Conservation (phyloP, 2,329 filamentous ascomycete genomes). For the Zelopaecilomyces penicillatus region DNA sequence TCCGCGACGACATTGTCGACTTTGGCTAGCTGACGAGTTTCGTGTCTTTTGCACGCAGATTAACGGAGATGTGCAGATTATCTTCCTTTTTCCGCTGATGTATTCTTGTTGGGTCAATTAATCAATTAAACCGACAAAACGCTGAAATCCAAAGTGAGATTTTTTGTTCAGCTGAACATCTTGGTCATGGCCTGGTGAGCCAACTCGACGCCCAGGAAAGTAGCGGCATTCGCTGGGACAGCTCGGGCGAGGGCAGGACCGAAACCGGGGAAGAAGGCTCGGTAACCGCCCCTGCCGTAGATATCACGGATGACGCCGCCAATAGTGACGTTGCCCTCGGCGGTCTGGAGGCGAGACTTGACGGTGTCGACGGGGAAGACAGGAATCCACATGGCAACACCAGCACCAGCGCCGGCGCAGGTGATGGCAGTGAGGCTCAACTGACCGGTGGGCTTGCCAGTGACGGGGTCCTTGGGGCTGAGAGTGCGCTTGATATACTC, state of each 20-base stretch:
- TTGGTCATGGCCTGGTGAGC: constrained; percentile 77
- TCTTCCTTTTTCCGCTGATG: too few species aligned
- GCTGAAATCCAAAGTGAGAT: too few species aligned
- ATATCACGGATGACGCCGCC: constrained; percentile 70
- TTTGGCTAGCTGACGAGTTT: too few species aligned
- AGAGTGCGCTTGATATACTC: constrained; percentile 86
- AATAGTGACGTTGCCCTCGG: constrained; percentile 75
- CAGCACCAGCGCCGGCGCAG: constrained; percentile 78
- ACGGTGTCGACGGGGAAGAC: constrained; percentile 97
- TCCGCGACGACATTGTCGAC: too few species aligned
- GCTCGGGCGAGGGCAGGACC: constrained; percentile 87
- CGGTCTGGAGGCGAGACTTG: constrained; percentile 88
- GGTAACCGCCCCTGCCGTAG: constrained; percentile 74
- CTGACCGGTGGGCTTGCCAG: constrained; percentile 65
- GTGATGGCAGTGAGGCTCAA: constrained; percentile 77
- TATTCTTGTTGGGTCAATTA: too few species aligned
- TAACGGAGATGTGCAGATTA: too few species aligned
- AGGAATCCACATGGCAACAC: constrained; percentile 98
- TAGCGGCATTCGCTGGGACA: constrained; percentile 92
- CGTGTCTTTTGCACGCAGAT: too few species aligned
- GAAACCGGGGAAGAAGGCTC: constrained; percentile 95
- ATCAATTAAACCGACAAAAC: too few species aligned
- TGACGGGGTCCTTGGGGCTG: constrained; percentile 70
- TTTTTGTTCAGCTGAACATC: constrained; percentile 43
- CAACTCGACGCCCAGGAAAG: constrained; percentile 79